These are phyloP conservation scores for Metarhizium album DNA, from an alignment of 2,329 filamentous ascomycete species.

Conservation along the genomic window DNA sequence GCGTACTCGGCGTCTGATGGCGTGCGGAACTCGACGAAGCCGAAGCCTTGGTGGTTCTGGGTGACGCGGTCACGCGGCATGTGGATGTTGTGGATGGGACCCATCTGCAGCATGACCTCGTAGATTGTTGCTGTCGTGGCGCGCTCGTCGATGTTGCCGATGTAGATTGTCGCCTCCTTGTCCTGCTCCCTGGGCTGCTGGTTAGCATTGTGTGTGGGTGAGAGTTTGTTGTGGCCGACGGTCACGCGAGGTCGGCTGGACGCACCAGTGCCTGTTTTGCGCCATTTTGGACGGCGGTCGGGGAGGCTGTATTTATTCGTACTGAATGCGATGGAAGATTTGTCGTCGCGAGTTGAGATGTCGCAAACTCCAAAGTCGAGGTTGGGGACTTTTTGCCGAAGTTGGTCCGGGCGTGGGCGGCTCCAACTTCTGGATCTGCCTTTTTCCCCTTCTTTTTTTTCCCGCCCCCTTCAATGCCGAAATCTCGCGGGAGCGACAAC, in stretches of 20 bases:
- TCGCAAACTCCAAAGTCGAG: no score
- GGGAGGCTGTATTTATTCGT: no score
- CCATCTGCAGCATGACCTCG: slow-evolving; percentile 97
- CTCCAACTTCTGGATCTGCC: neutral
- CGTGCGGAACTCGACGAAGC: slow-evolving; percentile 96
- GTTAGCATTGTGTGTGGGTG: no score
- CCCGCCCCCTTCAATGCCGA: no score
- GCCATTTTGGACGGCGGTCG: slow-evolving; percentile 42
- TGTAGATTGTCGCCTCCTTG: slow-evolving; percentile 95
- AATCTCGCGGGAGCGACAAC: neutral
- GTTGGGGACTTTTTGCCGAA: slow-evolving; percentile 14
- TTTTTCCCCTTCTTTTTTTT: neutral
- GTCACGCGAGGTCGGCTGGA: neutral
- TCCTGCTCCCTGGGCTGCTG: slow-evolving; percentile 70
- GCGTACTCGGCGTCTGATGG: slow-evolving; percentile 96
- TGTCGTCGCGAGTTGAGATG: neutral
- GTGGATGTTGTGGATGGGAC: slow-evolving; percentile 95
- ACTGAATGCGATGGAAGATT: neutral
- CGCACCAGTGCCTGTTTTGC: slow-evolving; percentile 64
- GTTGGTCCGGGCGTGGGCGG: slow-evolving; percentile 16
- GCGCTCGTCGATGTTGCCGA: slow-evolving; percentile 96
- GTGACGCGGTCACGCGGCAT: slow-evolving; percentile 97
- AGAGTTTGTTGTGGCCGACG: neutral
- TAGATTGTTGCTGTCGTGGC: slow-evolving; percentile 83
- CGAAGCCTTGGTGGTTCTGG: slow-evolving; percentile 93